A percentile compares a stretch with the other conserved stretches of the same genome.
Evolutionary conservation across 2,329 filamentous ascomycete genomes (phyloP).

Genomic region (Cladosporium austrohemisphaericum): DNA sequence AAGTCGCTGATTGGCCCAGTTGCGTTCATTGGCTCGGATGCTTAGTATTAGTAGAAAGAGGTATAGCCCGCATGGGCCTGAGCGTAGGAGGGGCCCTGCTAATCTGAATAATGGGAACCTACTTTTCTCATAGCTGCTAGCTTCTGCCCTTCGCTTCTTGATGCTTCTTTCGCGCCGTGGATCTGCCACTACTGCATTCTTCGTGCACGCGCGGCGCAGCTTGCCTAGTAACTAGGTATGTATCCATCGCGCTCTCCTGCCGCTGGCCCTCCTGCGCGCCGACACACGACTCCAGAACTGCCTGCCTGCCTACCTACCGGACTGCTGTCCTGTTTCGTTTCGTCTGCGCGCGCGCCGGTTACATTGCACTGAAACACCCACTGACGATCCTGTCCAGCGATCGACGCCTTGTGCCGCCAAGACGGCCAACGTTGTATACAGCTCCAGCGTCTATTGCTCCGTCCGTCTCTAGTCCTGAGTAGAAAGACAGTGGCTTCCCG

Average conservation of each 20-base stretch:
- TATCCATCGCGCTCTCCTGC: not conserved
- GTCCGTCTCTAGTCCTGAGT: not conserved
- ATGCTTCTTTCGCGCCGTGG: constrained; percentile 9
- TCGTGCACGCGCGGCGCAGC: constrained; percentile 1
- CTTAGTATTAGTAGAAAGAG: not conserved
- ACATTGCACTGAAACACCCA: constrained; percentile 5
- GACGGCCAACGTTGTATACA: constrained; percentile 11
- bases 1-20: constrained; percentile 1
- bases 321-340: not conserved
- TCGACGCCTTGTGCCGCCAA: constrained; percentile 10
- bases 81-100: not conserved
- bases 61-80: not conserved
- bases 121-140: not conserved
- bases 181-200: constrained; percentile 4
- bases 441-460: constrained; percentile 7
- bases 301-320: not conserved
- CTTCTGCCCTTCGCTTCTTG: not conserved
- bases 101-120: not conserved
- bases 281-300: not conserved
- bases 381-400: constrained; percentile 14
- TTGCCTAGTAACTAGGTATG: not conserved
- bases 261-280: no score
- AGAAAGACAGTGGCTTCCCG: constrained; percentile 3
- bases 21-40: constrained; percentile 11
- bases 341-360: not conserved